phyloP scores from a whole-genome alignment of 306 rosid genomes.

The Vigna trinervia region DNA sequence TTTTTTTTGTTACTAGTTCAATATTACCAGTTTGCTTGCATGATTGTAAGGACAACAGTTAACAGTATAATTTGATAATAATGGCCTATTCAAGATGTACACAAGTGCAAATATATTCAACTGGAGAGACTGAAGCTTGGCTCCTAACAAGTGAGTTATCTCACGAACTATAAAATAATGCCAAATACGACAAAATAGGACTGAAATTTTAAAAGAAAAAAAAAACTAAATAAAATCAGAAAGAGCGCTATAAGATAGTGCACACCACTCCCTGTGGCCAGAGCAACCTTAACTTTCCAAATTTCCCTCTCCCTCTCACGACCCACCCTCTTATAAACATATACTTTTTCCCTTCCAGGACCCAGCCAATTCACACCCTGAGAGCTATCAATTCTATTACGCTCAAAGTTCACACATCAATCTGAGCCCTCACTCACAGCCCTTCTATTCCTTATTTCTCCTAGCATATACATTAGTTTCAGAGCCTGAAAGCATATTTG shows the following conservation, averaged over 20 bases:
- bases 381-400: background rate
- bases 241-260: background rate
- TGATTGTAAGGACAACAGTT: background rate
- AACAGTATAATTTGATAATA: background rate
- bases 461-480: background rate
- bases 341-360: background rate
- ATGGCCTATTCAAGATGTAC: slow-evolving; percentile 15
- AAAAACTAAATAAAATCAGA: background rate
- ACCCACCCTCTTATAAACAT: background rate
- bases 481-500: background rate
- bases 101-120: background rate
- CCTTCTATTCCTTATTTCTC: too few species aligned
- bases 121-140: background rate
- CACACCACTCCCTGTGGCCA: background rate
- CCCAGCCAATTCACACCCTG: background rate
- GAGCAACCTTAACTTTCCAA: background rate
- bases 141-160: background rate
- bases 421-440: background rate
- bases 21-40: slow-evolving; percentile 7
- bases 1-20: slow-evolving; percentile 14
- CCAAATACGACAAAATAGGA: background rate
- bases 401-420: background rate
- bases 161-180: background rate
- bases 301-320: background rate
- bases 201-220: background rate